Evolutionary conservation across 2,329 filamentous ascomycete species (phyloP).

Genomic region (Calonectria montana): DNA sequence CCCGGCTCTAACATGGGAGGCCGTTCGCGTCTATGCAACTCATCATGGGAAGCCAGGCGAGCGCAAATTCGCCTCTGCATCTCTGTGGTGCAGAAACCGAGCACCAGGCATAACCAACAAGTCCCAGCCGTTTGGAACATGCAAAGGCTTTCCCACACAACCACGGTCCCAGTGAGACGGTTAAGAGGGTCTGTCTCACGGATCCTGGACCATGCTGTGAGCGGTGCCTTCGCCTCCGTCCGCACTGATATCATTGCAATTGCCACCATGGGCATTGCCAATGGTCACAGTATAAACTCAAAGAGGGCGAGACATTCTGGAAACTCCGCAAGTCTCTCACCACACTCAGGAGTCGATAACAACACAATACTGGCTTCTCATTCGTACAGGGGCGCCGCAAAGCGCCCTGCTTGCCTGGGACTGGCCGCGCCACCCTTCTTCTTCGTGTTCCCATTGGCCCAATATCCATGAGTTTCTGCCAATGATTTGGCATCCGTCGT

Average conservation of each 20-base stretch:
- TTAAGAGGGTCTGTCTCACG: constrained; percentile 13
- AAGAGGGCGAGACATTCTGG: constrained; percentile 30
- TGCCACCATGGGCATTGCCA: constrained; percentile 7
- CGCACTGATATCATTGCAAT: constrained; percentile 7
- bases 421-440: constrained; percentile 27
- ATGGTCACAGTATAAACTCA: constrained; percentile 14
- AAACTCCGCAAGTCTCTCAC: constrained; percentile 22
- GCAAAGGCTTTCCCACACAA: constrained; percentile 2
- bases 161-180: constrained; percentile 16
- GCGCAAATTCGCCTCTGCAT: background rate
- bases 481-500: constrained; percentile 35
- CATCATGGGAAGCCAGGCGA: constrained; percentile 14
- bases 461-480: constrained; percentile 35
- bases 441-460: constrained; percentile 33
- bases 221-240: background rate
- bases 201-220: constrained; percentile 2
- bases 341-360: constrained; percentile 11
- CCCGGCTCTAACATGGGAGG: constrained; percentile 21
- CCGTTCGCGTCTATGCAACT: constrained; percentile 28
- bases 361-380: constrained; percentile 19
- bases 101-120: background rate
- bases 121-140: constrained; percentile 15
- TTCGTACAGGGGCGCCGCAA: constrained; percentile 36
- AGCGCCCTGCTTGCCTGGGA: constrained; percentile 32
- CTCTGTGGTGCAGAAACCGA: background rate